Evolutionary conservation across 306 rosid genomes (phyloP).

Genomic region (Inga laurina): DNA sequence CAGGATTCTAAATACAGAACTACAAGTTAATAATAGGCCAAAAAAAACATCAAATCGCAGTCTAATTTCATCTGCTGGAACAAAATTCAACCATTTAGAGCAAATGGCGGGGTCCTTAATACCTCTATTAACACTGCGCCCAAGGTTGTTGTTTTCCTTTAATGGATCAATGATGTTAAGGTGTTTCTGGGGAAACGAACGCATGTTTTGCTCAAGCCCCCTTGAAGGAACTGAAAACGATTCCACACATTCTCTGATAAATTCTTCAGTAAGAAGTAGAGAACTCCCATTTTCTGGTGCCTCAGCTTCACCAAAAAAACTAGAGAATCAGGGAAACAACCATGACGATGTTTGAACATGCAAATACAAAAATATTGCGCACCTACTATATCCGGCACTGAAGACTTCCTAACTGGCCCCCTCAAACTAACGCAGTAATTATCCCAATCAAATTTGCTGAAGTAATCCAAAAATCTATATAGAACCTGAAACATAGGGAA

Average conservation of each 20-base stretch:
- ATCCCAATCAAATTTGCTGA: constrained; percentile 93
- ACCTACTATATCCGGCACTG: constrained; percentile 70
- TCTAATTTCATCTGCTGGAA: constrained; percentile 9
- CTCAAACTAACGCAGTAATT: constrained; percentile 78
- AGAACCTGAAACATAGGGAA: constrained; percentile 62
- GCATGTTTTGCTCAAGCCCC: constrained; percentile 53
- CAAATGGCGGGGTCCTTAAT: constrained; percentile 30
- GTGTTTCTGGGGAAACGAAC: constrained; percentile 69
- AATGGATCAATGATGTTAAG: constrained; percentile 91
- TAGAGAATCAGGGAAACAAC: constrained; percentile 31
- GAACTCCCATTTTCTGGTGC: constrained; percentile 64
- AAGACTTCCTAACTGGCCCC: constrained; percentile 79
- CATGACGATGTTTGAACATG: constrained; percentile 22
- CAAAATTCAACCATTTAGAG: constrained; percentile 15
- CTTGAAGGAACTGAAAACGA: constrained; percentile 68
- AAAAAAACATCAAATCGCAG: not conserved
- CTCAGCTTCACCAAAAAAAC: constrained; percentile 55
- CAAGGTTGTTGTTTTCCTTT: constrained; percentile 91
- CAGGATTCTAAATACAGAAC: not conserved
- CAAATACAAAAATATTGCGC: constrained; percentile 32
- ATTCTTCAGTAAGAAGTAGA: constrained; percentile 62
- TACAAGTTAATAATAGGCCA: constrained; percentile 3
- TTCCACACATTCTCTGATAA: constrained; percentile 65
- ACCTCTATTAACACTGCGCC: constrained; percentile 94
- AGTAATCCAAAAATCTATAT: constrained; percentile 80